Conservation (phyloP, 495 filamentous ascomycete genomes). For the Cercophora newfieldiana region DNA sequence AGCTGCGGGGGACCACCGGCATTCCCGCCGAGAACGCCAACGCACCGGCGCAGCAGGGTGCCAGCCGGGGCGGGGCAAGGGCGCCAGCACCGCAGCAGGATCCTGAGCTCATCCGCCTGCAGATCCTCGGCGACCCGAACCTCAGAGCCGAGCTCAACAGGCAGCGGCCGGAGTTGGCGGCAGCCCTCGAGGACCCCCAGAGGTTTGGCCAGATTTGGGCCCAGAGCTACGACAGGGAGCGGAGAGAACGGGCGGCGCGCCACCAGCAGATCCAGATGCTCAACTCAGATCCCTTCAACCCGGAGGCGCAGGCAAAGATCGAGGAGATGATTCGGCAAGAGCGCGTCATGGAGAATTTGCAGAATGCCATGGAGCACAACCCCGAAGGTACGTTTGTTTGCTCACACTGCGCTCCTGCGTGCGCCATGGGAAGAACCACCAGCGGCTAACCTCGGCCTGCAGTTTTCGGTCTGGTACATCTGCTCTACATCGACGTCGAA, state of each 20-base stretch:
- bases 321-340: conserved; percentile 96
- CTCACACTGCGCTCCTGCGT: no score
- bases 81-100: conserved; percentile 47
- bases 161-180: conserved; percentile 71
- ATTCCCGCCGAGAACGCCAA: conserved; percentile 33
- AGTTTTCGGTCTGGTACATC: conserved; percentile 92
- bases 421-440: no score
- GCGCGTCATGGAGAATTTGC: conserved; percentile 87
- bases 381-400: conserved; percentile 73
- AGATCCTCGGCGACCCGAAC: conserved; percentile 76
- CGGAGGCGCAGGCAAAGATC: conserved; percentile 87
- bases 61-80: conserved; percentile 34
- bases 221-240: conserved; percentile 64
- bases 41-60: conserved; percentile 28
- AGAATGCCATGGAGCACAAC: conserved; percentile 93
- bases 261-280: conserved; percentile 73
- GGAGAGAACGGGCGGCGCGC: conserved; percentile 68
- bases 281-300: conserved; percentile 89
- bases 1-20: conserved; percentile 47
- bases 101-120: conserved; percentile 77
- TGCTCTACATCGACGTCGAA: conserved; percentile 95
- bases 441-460: background rate
- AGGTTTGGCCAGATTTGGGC: conserved; percentile 71
- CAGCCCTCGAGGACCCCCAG: conserved; percentile 73
- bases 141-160: conserved; percentile 66